Evolutionary conservation across 2,329 filamentous ascomycete species (phyloP), one percentile per base, ranked within the genome.

Genomic region (Colletotrichum acutatum): DNA sequence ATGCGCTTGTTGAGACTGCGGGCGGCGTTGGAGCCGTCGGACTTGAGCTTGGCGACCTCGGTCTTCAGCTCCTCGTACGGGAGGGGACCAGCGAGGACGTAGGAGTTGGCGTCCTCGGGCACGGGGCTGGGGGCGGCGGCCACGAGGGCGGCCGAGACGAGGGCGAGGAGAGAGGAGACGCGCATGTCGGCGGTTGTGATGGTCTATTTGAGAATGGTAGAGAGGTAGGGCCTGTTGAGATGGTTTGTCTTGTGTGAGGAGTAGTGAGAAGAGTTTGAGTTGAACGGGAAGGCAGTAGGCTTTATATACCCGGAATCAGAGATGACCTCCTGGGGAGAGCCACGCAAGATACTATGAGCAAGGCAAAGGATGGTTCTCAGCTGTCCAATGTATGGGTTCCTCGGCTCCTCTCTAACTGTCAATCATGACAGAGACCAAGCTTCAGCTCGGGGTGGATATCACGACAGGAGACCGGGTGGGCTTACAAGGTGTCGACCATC

Each of bases 1-100:
- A 66, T 66, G 6, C 63, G 63, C 53, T 66, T 66, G 12, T 34
- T 32, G 22, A 66, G 54, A 24, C 63, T 46, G 30, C 63, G 52
- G 22, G 63, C n/a, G 24, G 28, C 53, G 24, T 66, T 66, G 53
- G 53, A 58, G 8, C 26, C 2, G 1, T 57, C 53, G 2, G 52
- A 42, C 63, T 58, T 66, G 63, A 66, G 63, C n/a, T 66, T 57
- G 4, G 63, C 32, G 32, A 58, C 30, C 53, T 37, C 63, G 0
- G 32, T 32, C 34, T 64, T 54, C 12, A 64, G 46, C 26, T 64
- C 61, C 46, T 64, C 46, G 12, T 54, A 64, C 19, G 61, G 61
- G 14, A 54, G 46, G 0, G 61, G 61, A 0, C 61, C 61, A 19
- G 42, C 42, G 19, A 49, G 42, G 8, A 49, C 42, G 42, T 49